Evolutionary conservation across 129 eudicot species (phyloP).

Genomic region (Arctium minus): DNA sequence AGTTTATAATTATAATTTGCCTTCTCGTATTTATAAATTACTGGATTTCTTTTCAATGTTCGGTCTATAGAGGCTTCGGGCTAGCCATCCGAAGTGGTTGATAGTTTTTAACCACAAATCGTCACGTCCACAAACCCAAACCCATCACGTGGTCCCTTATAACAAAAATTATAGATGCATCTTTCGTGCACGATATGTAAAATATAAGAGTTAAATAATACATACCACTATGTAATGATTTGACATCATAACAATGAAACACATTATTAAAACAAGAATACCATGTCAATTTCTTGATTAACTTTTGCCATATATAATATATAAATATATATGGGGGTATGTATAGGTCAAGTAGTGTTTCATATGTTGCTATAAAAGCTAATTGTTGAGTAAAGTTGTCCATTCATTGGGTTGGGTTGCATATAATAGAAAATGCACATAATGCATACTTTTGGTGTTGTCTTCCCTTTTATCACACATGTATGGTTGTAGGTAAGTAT

Average conservation of each 20-base stretch:
- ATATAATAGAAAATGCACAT: slow-evolving; percentile 25
- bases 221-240: slow-evolving; percentile 20
- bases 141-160: slow-evolving; percentile 11
- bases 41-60: slow-evolving; percentile 2
- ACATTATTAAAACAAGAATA: slow-evolving; percentile 16
- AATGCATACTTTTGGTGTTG: slow-evolving; percentile 23
- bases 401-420: slow-evolving; percentile 22
- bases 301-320: slow-evolving; percentile 5
- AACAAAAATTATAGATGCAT: slow-evolving; percentile 2
- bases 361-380: slow-evolving; percentile 31
- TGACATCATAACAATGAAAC: slow-evolving; percentile 31
- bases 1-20: not conserved
- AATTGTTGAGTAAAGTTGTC: slow-evolving; percentile 19
- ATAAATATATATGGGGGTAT: slow-evolving; percentile 6
- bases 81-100: slow-evolving; percentile 24
- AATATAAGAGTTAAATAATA: slow-evolving; percentile 18
- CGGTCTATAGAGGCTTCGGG: slow-evolving; percentile 7
- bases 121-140: slow-evolving; percentile 22
- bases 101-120: slow-evolving; percentile 12
- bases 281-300: slow-evolving; percentile 26
- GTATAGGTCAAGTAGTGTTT: not conserved
- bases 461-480: slow-evolving; percentile 25
- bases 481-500: slow-evolving; percentile 36
- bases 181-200: slow-evolving; percentile 18
- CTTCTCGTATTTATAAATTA: not conserved